Conservation (phyloP, 2,329 filamentous ascomycete species). For the Raffaelea ambrosiae region DNA sequence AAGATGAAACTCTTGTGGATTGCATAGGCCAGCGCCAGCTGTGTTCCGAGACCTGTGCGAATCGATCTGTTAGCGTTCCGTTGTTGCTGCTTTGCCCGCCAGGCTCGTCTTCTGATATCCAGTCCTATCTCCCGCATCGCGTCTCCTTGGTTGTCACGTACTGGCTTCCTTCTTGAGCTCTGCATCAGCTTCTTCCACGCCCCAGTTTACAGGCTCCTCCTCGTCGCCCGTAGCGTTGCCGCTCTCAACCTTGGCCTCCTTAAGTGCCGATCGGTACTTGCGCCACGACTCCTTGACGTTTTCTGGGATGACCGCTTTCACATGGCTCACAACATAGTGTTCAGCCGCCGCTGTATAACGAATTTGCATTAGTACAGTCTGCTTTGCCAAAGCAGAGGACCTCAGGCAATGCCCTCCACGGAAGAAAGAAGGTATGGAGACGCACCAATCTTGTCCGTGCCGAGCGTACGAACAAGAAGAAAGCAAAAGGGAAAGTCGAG, state of each 20-base stretch:
- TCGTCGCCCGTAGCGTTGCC: constrained; percentile 37
- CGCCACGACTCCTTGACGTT: constrained; percentile 45
- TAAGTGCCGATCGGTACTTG: constrained; percentile 39
- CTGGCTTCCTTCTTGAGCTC: constrained; percentile 60
- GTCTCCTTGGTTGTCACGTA: constrained; percentile 50
- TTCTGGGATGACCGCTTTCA: constrained; percentile 52
- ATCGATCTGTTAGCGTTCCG: too few relatives aligned
- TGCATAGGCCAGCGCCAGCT: constrained; percentile 87
- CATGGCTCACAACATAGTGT: constrained; percentile 54
- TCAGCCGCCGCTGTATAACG: constrained; percentile 46
- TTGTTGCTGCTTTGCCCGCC: too few relatives aligned
- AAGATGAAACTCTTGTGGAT: constrained; percentile 99
- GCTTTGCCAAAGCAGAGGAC: background rate
- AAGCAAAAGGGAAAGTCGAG: constrained; percentile 96
- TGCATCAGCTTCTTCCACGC: constrained; percentile 55
- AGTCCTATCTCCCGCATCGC: too few relatives aligned
- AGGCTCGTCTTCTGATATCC: too few relatives aligned
- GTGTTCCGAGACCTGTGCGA: constrained; percentile 56
- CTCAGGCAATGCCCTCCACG: too few relatives aligned
- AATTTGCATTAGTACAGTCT: constrained; percentile 4
- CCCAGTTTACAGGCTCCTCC: constrained; percentile 41
- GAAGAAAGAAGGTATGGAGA: constrained; percentile 10
- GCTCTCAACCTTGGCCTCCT: constrained; percentile 35
- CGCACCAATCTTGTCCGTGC: constrained; percentile 76
- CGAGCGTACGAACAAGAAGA: constrained; percentile 71